These are phyloP conservation scores for Fusarium veterinarium DNA, from an alignment of 2,329 filamentous ascomycete species.

Conservation along the genomic window DNA sequence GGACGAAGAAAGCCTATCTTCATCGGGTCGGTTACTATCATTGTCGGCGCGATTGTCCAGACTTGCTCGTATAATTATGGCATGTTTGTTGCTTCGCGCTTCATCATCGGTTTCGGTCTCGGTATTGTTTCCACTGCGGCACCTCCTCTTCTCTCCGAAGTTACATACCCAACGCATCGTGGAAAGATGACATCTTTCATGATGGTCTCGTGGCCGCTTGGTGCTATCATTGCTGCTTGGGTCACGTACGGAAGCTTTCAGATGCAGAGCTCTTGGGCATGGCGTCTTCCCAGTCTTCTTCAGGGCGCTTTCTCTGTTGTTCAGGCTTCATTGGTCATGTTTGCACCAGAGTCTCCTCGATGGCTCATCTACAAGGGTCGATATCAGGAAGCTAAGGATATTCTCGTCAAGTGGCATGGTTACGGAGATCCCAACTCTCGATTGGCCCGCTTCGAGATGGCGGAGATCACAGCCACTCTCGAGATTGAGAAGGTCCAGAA, in stretches of 20 bases:
- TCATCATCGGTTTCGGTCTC: conserved; percentile 57
- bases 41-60: conserved; percentile 46
- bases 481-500: conserved; percentile 43
- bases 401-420: conserved; percentile 40
- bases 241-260: conserved; percentile 56
- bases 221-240: conserved; percentile 41
- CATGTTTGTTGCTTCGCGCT: conserved; percentile 51
- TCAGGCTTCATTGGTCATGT: conserved; percentile 19
- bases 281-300: conserved; percentile 61
- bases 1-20: conserved; percentile 45
- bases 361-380: conserved; percentile 45
- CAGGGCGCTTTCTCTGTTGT: conserved; percentile 51
- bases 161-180: conserved; percentile 52
- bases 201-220: conserved; percentile 36
- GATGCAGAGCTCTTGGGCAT: conserved; percentile 57
- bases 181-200: conserved; percentile 48
- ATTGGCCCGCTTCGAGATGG: conserved; percentile 38
- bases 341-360: conserved; percentile 36
- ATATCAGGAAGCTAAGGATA: conserved; percentile 34
- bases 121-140: conserved; percentile 47
- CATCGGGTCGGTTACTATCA: conserved; percentile 44
- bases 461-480: conserved; percentile 35
- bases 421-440: conserved; percentile 30
- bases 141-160: conserved; percentile 51
- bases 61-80: conserved; percentile 46